Base-by-base conservation (phyloP, 306 rosid genomes). In the Alnus glutinosa region DNA sequence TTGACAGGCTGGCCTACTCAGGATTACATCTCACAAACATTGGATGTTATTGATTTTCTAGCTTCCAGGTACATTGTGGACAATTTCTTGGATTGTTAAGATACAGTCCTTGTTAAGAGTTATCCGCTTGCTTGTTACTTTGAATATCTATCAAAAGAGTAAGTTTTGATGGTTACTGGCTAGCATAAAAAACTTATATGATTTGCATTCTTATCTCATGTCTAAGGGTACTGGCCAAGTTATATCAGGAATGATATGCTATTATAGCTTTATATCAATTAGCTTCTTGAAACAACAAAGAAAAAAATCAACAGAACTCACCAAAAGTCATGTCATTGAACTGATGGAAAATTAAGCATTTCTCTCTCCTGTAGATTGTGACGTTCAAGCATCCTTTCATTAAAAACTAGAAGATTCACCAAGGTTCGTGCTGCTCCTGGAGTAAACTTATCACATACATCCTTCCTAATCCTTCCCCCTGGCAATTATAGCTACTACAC, bases 11-110 rank as follows among this genome's bases (percentile, higher is more conserved):
- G 98, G 98, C 87, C 94, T 13, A 75, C 77, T 74, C 79, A 92
- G 16, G 89, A 85, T 82, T 69, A 82, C 82, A 87, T 95, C 83
- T 77, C 94, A 37, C 76, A 90, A 74, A 86, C 98, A 46, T 82
- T 90, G 84, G 89, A 78, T 46, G 97, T 91, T 73, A 92, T 95
- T 73, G 94, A 89, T 12, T 95, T 95, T 87, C 89, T 95, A 75
- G 86, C 81, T 82, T 91, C 91, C 77, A 89, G 98, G 98, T 92
- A 88, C 48, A 61, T 79, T 75, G 6, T 75, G 34, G 5, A 51
- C 68, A 50, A 36, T 11, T 70, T 74, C 44, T 39, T 57, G 39
- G 42, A 52, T 62, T 71, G 66, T 18, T 19, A 75, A 54, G 50
- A 52, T 75, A 16, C 44, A 6, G n/a, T 68, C n/a, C 51, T 28